Conservation (phyloP, 2,329 filamentous ascomycete species). For the Pseudocercospora ulei region DNA sequence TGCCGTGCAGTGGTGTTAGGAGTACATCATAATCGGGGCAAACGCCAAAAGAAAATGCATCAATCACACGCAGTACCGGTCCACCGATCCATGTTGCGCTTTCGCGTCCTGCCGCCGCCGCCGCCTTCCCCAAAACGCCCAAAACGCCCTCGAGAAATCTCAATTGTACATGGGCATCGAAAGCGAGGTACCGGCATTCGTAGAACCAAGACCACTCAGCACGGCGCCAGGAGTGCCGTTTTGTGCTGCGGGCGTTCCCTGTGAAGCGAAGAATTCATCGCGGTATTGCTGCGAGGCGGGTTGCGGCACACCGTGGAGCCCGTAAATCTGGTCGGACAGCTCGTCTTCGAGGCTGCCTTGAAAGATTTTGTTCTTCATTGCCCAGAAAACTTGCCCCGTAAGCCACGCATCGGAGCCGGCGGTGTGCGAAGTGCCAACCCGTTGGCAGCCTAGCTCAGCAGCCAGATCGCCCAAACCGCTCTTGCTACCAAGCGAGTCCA, state of each 20-base stretch:
- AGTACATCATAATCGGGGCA: no score
- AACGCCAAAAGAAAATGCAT: no score
- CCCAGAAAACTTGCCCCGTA: conserved; percentile 91
- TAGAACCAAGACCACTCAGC: conserved; percentile 17
- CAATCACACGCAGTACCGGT: no score
- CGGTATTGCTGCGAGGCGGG: conserved; percentile 47
- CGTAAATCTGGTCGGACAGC: conserved; percentile 88
- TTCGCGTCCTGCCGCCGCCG: no score
- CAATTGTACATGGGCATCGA: no score
- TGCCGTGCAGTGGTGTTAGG: no score
- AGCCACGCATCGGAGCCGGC: conserved; percentile 88
- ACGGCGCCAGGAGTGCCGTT: conserved; percentile 20
- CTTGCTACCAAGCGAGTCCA: conserved; percentile 79
- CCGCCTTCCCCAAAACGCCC: no score
- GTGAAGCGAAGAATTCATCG: conserved; percentile 39
- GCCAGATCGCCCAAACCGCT: conserved; percentile 88
- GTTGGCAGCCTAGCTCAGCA: conserved; percentile 81
- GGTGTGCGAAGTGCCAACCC: conserved; percentile 78
- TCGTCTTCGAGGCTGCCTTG: conserved; percentile 66
- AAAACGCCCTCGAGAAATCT: no score
- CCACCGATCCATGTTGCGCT: no score
- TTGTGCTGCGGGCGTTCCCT: conserved; percentile 33
- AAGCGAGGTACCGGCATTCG: no score
- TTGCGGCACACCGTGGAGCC: conserved; percentile 56
- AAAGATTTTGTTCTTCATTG: conserved; percentile 80